These are phyloP conservation scores for Wakefieldia striispora DNA, from an alignment of 768 basidiomycete genomes.

Conservation along the genomic window DNA sequence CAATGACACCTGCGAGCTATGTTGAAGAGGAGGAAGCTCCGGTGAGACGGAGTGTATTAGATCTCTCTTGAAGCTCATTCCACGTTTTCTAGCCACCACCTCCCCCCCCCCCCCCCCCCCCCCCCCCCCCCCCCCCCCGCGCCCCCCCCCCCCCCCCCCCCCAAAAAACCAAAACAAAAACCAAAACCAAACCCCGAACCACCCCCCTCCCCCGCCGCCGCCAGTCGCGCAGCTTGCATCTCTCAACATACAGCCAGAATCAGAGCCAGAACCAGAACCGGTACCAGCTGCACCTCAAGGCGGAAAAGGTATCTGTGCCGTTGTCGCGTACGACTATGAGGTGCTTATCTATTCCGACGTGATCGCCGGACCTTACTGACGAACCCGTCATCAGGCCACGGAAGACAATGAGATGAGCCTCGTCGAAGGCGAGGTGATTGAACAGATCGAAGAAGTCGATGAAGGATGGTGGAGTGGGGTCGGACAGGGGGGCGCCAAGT, in stretches of 20 bases:
- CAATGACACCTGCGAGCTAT: slow-evolving; percentile 16
- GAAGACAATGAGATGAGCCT: slow-evolving; percentile 88
- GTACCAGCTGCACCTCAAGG: slow-evolving; percentile 30
- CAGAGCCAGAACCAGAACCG: slow-evolving; percentile 40
- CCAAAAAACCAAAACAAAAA: too few relatives aligned
- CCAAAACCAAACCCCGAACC: too few relatives aligned
- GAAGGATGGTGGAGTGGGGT: slow-evolving; percentile 93
- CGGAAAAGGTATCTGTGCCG: slow-evolving; percentile 58
- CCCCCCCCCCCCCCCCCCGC: slow-evolving; percentile 55
- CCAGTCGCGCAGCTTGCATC: slow-evolving; percentile 34
- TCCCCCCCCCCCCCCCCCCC: slow-evolving; percentile 60
- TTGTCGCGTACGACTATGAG: slow-evolving; percentile 81
- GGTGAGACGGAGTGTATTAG: slow-evolving; percentile 1
- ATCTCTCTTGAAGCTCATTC: neutral
- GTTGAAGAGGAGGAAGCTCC: slow-evolving; percentile 13
- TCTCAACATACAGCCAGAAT: slow-evolving; percentile 35
- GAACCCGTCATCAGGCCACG: slow-evolving; percentile 46
- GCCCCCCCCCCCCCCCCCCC: too few relatives aligned
- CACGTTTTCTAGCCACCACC: slow-evolving; percentile 21
- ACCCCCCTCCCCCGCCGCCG: slow-evolving; percentile 48
- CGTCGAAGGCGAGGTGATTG: slow-evolving; percentile 76
- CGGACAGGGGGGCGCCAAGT: slow-evolving; percentile 59
- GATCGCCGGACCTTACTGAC: neutral
- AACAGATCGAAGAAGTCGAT: slow-evolving; percentile 79
- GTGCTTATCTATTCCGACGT: slow-evolving; percentile 29